Evolutionary conservation across 2,329 filamentous ascomycete genomes (phyloP).

Genomic region (Sarocladiaceae sp.): DNA sequence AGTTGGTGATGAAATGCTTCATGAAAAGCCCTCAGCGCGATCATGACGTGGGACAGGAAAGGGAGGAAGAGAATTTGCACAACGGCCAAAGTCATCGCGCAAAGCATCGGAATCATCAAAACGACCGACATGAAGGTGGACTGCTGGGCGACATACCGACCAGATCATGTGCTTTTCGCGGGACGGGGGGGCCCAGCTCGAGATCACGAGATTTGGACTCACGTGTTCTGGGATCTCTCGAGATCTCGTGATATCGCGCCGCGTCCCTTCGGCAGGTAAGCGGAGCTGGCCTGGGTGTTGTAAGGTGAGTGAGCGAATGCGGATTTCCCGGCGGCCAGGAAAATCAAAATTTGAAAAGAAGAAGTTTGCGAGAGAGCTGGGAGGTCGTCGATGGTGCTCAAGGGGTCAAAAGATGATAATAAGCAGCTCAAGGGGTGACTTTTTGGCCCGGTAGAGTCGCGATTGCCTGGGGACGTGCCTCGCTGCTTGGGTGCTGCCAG

Average conservation of each 20-base stretch:
- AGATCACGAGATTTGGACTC: constrained; percentile 40
- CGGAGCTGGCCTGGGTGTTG: not conserved
- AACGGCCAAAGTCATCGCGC: not conserved
- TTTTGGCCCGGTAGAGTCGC: constrained; percentile 9
- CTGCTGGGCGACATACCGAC: constrained; percentile 33
- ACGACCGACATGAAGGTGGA: constrained; percentile 10
- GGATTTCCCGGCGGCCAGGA: constrained; percentile 1
- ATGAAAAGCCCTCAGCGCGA: not conserved
- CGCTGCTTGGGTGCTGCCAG: not conserved
- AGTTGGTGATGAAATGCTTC: not conserved
- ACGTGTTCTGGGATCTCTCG: constrained; percentile 33
- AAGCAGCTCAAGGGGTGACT: constrained; percentile 5
- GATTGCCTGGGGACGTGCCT: not conserved
- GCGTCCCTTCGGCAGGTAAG: constrained; percentile 1
- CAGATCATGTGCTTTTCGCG: constrained; percentile 37
- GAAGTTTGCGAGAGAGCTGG: not conserved
- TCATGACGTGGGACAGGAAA: not conserved
- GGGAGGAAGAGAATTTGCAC: constrained; percentile 5
- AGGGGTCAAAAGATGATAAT: not conserved
- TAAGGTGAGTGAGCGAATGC: constrained; percentile 6
- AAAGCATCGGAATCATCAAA: constrained; percentile 3
- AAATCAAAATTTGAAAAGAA: not conserved
- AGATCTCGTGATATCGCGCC: constrained; percentile 44
- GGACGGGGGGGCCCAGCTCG: constrained; percentile 12
- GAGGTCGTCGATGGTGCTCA: not conserved